These are phyloP conservation scores for Mycena kentingensis DNA, from an alignment of 768 basidiomycete species.

Conservation along the genomic window DNA sequence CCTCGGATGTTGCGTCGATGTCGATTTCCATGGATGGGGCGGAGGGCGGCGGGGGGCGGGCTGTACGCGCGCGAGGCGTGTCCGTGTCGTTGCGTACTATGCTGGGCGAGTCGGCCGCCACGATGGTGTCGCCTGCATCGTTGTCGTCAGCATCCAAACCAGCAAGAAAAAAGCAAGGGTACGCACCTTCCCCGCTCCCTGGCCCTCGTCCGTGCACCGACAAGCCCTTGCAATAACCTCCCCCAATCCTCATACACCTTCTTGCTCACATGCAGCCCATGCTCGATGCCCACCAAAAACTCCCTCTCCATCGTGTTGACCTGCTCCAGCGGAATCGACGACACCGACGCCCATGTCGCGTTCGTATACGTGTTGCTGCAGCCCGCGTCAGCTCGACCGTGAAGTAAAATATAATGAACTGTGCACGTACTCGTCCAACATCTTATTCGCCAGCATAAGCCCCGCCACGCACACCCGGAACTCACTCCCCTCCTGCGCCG, in stretches of 20 bases:
- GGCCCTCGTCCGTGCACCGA: conserved; percentile 76
- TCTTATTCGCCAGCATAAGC: conserved; percentile 97
- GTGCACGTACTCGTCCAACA: conserved; percentile 92
- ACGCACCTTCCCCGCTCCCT: conserved; percentile 39
- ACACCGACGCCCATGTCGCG: conserved; percentile 95
- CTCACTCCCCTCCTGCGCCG: conserved; percentile 80
- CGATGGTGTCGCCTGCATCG: too few relatives aligned
- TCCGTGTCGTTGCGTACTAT: too few relatives aligned
- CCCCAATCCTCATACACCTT: conserved; percentile 82
- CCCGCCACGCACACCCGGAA: conserved; percentile 87
- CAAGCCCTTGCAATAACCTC: conserved; percentile 80
- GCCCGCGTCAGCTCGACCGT: conserved; percentile 17
- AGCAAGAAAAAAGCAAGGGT: too few relatives aligned
- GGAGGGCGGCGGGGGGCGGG: too few relatives aligned
- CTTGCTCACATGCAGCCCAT: conserved; percentile 78
- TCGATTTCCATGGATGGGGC: not conserved
- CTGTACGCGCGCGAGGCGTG: too few relatives aligned
- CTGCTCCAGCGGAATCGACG: conserved; percentile 78
- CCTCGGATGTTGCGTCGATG: not conserved
- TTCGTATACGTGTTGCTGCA: conserved; percentile 95
- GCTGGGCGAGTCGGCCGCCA: too few relatives aligned
- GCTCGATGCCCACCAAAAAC: conserved; percentile 79
- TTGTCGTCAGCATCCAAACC: too few relatives aligned
- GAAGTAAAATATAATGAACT: conserved; percentile 13
- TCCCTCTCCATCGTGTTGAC: conserved; percentile 94